Conservation (phyloP, 768 basidiomycete species). For the Rhodosporidiobolus sp. region DNA sequence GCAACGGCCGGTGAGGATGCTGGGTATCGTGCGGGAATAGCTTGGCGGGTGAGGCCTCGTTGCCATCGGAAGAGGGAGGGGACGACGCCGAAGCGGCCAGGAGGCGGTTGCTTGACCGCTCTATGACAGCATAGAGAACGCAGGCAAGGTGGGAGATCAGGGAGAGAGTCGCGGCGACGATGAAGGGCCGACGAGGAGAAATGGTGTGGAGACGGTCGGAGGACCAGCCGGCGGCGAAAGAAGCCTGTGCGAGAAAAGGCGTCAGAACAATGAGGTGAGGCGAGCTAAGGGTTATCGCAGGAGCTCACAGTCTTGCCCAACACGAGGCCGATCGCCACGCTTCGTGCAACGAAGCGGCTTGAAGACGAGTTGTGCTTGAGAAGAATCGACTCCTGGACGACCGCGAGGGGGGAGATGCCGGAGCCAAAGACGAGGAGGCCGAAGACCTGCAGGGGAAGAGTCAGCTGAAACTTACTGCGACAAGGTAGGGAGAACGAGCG, state of each 20-base stretch:
- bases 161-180: constrained; percentile 63
- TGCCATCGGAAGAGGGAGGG: background rate
- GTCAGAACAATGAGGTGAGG: background rate
- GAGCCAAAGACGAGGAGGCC: constrained; percentile 78
- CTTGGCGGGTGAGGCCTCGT: background rate
- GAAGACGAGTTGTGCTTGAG: constrained; percentile 69
- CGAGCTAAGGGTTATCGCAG: too few relatives aligned
- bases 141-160: constrained; percentile 67
- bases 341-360: constrained; percentile 63
- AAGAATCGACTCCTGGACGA: constrained; percentile 77
- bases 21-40: background rate
- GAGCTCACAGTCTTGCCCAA: constrained; percentile 61
- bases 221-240: constrained; percentile 70
- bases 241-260: constrained; percentile 52
- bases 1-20: background rate
- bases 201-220: constrained; percentile 70
- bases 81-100: background rate
- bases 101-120: background rate
- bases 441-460: constrained; percentile 48
- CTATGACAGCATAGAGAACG: constrained; percentile 58
- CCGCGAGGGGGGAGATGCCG: constrained; percentile 73
- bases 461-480: background rate
- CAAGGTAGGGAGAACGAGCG: background rate
- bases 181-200: constrained; percentile 71
- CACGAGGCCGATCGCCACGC: constrained; percentile 77